Evolutionary conservation across 352 stramenopile genomes (phyloP), one percentile per base, ranked within the genome.

Genomic region (Elongisporangium prolatum): DNA sequence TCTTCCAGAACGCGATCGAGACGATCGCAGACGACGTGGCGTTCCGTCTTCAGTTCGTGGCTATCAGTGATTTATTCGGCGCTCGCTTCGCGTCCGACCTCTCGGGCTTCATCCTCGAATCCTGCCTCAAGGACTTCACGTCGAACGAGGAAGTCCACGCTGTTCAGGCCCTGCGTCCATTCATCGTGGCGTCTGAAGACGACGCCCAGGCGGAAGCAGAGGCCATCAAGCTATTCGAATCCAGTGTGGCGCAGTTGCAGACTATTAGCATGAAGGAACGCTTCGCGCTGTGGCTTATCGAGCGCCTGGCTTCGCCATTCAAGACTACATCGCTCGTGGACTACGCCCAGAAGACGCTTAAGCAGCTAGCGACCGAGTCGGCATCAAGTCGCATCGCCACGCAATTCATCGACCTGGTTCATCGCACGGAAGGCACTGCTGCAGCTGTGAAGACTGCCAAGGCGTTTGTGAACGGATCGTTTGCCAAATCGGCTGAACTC

Each of bases 31-130:
- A 80, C 16, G 74, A 89, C 48, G 76, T 89, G 21, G 56, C 66
- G 8, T 95, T 95, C 61, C 83, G 82, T 38, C 74, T 95, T 4
- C 51, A 78, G 56, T 93, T 95, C 59, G 65, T 95, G 21, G 67
- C 74, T 44, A 93, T 93, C 58, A 80, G 75, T 37, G 79, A 95
- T 55, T 66, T 93, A 25, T 93, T 93, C 64, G 82, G 73, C 11
- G 50, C 57, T 9, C 59, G 66, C 37, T 91, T 81, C 60, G 83
- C 77, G 57, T 56, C 77, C 3, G 68, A 89, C 34, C 52, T 93
- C 34, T 89, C 82, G 25, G 66, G 89, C 21, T 88, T 86, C 61
- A 79, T 93, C 44, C 57, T 95, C 9, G 61, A 86, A 18, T 61
- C 84, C 54, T 89, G 81, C 20, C 51, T 84, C 7, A 57, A 74